Percentiles rank a stretch among this genome's conserved stretches.
Conservation (phyloP, 169 alveolate species). For the Cryptosporidium xiaoi region DNA sequence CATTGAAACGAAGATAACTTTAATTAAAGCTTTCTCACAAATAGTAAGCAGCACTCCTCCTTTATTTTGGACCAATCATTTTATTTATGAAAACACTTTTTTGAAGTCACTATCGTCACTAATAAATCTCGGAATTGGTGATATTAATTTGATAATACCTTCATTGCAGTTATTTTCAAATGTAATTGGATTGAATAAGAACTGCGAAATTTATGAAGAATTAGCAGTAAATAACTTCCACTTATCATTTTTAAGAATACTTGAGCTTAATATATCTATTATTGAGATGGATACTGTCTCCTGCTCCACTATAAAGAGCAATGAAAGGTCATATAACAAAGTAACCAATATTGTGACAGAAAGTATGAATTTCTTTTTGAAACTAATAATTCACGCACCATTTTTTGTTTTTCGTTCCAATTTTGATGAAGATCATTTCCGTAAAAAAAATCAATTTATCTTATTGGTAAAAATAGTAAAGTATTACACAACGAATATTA, state of each 20-base stretch:
- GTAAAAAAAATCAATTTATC: not conserved
- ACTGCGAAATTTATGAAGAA: not conserved
- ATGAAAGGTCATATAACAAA: not conserved
- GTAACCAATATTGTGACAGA: not conserved
- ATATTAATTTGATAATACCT: conserved; percentile 28
- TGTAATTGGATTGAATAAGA: conserved; percentile 19
- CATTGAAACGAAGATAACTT: conserved; percentile 14
- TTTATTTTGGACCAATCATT: conserved; percentile 39
- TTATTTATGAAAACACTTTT: conserved; percentile 5
- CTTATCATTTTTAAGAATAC: not conserved
- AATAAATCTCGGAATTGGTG: conserved; percentile 1
- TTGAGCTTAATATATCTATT: not conserved
- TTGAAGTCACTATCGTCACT: conserved; percentile 15
- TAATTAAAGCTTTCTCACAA: conserved; percentile 33
- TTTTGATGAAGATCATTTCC: not conserved
- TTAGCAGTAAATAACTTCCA: not conserved
- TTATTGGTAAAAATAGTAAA: no score
- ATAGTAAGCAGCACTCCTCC: conserved; percentile 39
- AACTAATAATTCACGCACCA: not conserved
- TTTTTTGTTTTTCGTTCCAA: not conserved
- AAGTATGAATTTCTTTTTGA: conserved; percentile 1
- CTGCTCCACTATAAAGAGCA: not conserved
- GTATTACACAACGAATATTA: not conserved
- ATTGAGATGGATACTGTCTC: not conserved
- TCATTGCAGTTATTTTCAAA: conserved; percentile 52